These are phyloP conservation scores for Diospyros lotus DNA, from an alignment of 148 eudicot species.

Conservation along the genomic window DNA sequence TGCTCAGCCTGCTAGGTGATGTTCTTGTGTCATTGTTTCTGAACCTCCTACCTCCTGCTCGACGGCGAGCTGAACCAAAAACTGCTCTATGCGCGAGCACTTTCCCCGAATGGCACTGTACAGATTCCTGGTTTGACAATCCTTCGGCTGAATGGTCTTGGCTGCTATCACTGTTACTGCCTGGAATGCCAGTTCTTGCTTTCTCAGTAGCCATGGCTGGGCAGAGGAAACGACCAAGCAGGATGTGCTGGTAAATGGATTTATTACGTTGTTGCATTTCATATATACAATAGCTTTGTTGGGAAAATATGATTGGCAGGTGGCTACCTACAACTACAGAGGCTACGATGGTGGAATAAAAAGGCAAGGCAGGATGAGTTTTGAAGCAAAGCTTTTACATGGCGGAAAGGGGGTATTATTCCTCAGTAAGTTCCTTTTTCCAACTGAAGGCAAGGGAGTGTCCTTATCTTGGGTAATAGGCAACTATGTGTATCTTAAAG, in stretches of 20 bases:
- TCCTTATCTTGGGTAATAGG: neutral
- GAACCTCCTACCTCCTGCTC: slow-evolving; percentile 14
- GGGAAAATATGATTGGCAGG: neutral
- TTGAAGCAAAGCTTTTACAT: slow-evolving; percentile 24
- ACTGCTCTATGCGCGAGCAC: slow-evolving; percentile 23
- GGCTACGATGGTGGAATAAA: slow-evolving; percentile 8
- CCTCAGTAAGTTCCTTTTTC: neutral
- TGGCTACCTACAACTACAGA: neutral
- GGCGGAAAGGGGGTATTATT: slow-evolving; percentile 13
- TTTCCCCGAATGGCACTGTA: slow-evolving; percentile 6
- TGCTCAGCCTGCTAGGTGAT: slow-evolving; percentile 28
- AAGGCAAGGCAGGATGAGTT: slow-evolving; percentile 5
- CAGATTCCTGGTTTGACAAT: neutral
- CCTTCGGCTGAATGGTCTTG: neutral
- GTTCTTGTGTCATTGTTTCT: slow-evolving; percentile 11
- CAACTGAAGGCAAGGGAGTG: neutral
- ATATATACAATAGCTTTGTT: neutral
- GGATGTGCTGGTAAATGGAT: neutral
- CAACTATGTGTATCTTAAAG: too few relatives aligned
- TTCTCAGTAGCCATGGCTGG: slow-evolving; percentile 7
- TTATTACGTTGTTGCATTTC: neutral
- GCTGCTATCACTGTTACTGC: neutral
- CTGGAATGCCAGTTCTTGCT: slow-evolving; percentile 6
- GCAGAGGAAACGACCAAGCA: neutral
- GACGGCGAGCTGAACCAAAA: slow-evolving; percentile 12